These are phyloP conservation scores for Solanum pimpinellifolium DNA, from an alignment of 257 asterid species.

Conservation along the genomic window DNA sequence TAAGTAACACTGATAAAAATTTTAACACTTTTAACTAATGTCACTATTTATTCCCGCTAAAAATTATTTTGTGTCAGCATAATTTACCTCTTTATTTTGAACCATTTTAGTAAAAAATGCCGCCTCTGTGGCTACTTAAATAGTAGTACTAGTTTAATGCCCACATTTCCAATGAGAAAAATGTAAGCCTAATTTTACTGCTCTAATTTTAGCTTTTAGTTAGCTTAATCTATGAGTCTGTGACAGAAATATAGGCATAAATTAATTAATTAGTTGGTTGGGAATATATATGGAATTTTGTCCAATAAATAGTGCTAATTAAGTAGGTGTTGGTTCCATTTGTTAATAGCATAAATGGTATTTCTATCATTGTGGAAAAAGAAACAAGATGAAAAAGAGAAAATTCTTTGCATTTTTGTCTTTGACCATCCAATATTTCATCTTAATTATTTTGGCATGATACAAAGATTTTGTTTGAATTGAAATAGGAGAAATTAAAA, in stretches of 20 bases:
- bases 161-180: background rate
- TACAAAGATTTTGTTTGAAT: background rate
- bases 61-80: too few relatives aligned
- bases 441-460: background rate
- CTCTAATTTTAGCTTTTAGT: background rate
- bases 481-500: background rate
- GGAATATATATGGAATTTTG: background rate
- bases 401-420: background rate
- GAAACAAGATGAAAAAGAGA: background rate
- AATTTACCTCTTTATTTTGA: too few relatives aligned
- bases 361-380: background rate
- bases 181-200: background rate
- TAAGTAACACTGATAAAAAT: fast-evolving
- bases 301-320: background rate
- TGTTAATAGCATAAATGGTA: background rate
- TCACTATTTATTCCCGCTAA: fast-evolving
- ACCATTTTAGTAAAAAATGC: too few relatives aligned
- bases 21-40: too few relatives aligned
- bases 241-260: background rate
- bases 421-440: background rate
- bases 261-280: background rate
- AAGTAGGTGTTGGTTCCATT: background rate
- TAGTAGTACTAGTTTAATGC: background rate
- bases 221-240: background rate
- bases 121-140: background rate